These are phyloP conservation scores for Neonectria ditissima DNA, from an alignment of 2,329 filamentous ascomycete species.

Conservation along the genomic window DNA sequence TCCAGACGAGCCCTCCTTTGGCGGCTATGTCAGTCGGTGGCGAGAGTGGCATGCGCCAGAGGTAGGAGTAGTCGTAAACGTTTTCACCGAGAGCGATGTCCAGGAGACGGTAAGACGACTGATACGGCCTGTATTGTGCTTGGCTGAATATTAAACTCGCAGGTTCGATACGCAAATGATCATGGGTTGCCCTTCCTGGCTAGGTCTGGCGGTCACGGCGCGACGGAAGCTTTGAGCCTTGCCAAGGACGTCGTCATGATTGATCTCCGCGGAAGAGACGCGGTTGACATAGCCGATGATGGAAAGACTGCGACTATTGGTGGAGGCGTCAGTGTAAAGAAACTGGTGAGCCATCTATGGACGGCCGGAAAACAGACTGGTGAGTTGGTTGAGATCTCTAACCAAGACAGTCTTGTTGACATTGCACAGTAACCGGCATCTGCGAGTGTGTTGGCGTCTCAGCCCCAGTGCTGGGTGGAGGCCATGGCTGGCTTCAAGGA, in stretches of 20 bases:
- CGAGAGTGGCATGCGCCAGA: slow-evolving; percentile 34
- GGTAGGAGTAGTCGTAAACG: slow-evolving; percentile 19
- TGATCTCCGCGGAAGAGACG: slow-evolving; percentile 19
- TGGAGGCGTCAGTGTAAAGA: slow-evolving; percentile 24
- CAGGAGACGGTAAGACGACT: slow-evolving; percentile 25
- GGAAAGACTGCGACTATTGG: slow-evolving; percentile 23
- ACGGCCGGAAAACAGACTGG: slow-evolving; percentile 30
- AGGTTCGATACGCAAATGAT: slow-evolving; percentile 32
- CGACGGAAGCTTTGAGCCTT: slow-evolving; percentile 25
- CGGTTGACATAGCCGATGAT: background rate
- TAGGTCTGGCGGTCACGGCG: slow-evolving; percentile 32
- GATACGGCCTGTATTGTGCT: fast-evolving
- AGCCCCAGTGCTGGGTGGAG: slow-evolving; percentile 22
- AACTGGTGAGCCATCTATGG: slow-evolving; percentile 25
- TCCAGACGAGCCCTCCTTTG: slow-evolving; percentile 1
- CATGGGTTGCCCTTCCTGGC: slow-evolving; percentile 22
- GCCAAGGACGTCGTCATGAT: slow-evolving; percentile 28
- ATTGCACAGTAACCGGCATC: slow-evolving; percentile 4
- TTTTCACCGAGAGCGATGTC: slow-evolving; percentile 26
- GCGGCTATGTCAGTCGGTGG: slow-evolving; percentile 21
- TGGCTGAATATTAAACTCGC: background rate
- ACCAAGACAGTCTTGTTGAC: background rate
- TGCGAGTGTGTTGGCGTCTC: background rate
- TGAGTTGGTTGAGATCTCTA: background rate
- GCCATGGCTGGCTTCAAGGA: slow-evolving; percentile 34